Base-by-base conservation (phyloP, 2,329 filamentous ascomycete genomes). In the Geosmithia putterillii region DNA sequence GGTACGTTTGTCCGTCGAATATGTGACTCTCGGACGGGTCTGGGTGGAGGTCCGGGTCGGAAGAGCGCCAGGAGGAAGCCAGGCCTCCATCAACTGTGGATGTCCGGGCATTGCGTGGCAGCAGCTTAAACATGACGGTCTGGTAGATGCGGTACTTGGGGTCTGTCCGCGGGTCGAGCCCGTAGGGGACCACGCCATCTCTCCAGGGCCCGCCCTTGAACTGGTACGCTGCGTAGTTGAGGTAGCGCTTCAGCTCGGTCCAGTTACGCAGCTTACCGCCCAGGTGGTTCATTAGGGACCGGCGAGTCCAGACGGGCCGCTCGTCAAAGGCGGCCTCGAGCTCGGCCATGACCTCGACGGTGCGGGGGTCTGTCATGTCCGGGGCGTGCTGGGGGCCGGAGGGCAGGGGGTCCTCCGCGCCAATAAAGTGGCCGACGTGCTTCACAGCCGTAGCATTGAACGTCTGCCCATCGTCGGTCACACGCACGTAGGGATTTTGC, bases 171-270 rank as follows among this genome's bases (percentile, higher is more conserved):
- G 92, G 92, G 57, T 98, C 92, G 18, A 94, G 63, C 9, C 90
- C 90, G 59, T 89, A 92, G 40, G 75, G 79, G 49, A 95, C 78
- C 43, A 95, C 79, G 3, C 85, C 81, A 59, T 96, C 89, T 49
- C 87, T 77, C 83, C 87, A 98, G 0, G 92, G 89, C 0, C 92
- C 92, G 19, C 84, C 87, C 46, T 84, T 83, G 70, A 96, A 95
- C 62, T 89, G 86, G 63, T 95, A 98, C 8, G 85, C 88, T 4
- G 86, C 79, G 53, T 92, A 90, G 48, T 87, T 83, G 42, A 89
- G 75, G 40, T 85, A 85, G 55, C 83, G 75, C 53, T 86, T 83
- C 47, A 95, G 61, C 37, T 73, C 62, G 45, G 74, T 73, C 57
- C 69, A 76, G 46, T 70, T 68, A 38, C 66, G 67, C 21, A 68